A percentile compares a stretch with the other conserved stretches of the same genome.
Evolutionary conservation across 225 moss, liverwort and hornwort species (phyloP).

Genomic region (Anthoceros angustus): DNA sequence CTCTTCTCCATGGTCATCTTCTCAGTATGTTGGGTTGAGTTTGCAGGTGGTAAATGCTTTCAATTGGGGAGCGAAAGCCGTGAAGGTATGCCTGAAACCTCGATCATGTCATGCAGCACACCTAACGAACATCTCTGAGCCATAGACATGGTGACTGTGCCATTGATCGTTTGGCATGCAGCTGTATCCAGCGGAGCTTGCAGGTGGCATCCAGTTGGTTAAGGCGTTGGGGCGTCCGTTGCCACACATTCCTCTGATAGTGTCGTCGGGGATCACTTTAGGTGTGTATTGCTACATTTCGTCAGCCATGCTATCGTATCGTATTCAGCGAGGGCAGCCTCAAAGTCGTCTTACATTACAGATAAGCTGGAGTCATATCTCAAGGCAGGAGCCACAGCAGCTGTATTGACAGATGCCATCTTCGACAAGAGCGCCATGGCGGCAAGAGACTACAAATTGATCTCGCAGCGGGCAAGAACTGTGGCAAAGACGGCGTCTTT

Average conservation of each 20-base stretch:
- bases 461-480: conserved; percentile 20
- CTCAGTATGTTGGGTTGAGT: background rate
- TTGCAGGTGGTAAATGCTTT: conserved; percentile 54
- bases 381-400: conserved; percentile 47
- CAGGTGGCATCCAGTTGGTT: conserved; percentile 45
- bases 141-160: background rate
- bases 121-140: too few relatives aligned
- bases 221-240: conserved; percentile 31
- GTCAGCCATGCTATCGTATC: background rate
- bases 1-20: background rate
- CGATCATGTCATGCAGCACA: background rate
- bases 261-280: conserved; percentile 34
- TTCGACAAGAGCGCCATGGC: conserved; percentile 45
- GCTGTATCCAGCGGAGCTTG: conserved; percentile 51
- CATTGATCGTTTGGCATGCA: conserved; percentile 13
- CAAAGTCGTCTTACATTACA: conserved; percentile 14
- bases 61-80: conserved; percentile 50
- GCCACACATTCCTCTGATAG: conserved; percentile 43
- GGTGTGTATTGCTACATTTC: conserved; percentile 13
- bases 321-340: background rate
- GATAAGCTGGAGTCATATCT: conserved; percentile 48
- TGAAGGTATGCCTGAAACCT: conserved; percentile 38
- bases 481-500: conserved; percentile 8
- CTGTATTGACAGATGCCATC: conserved; percentile 53
- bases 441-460: conserved; percentile 27